phyloP scores from a whole-genome alignment of 2,329 filamentous ascomycete genomes.

The Trichoderma aggressivum region DNA sequence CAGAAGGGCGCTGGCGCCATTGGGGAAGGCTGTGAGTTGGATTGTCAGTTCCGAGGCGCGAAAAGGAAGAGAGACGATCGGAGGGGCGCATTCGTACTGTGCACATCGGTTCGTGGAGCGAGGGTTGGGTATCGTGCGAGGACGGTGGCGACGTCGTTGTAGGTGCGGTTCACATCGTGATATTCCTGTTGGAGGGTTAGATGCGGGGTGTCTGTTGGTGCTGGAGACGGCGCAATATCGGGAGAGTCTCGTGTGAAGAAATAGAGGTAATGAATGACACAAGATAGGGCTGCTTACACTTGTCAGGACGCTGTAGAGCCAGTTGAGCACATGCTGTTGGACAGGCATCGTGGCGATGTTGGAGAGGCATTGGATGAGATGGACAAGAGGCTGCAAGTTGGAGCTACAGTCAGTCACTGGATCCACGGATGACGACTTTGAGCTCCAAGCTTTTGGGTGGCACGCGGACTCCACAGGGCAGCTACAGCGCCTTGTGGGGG shows the following conservation, averaged over 20 bases:
- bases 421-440: neutral
- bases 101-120: constrained; percentile 85
- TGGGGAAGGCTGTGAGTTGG: constrained; percentile 68
- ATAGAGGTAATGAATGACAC: neutral
- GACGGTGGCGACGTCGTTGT: constrained; percentile 82
- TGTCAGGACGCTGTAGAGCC: constrained; percentile 88
- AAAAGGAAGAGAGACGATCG: neutral
- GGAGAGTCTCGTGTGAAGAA: neutral
- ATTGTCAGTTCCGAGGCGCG: constrained; percentile 8
- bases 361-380: neutral
- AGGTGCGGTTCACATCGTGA: constrained; percentile 85
- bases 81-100: constrained; percentile 60
- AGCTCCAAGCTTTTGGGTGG: neutral
- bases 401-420: neutral
- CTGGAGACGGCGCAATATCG: neutral
- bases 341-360: constrained; percentile 55
- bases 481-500: constrained; percentile 3
- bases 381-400: neutral
- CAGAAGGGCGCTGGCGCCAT: constrained; percentile 80
- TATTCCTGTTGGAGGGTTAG: constrained; percentile 65
- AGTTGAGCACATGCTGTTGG: constrained; percentile 86
- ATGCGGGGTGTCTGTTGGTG: neutral
- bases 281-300: constrained; percentile 50
- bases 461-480: neutral
- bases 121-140: constrained; percentile 78